Percentiles rank a stretch among this genome's conserved stretches.
Evolutionary conservation across 2,329 filamentous ascomycete genomes (phyloP).

Genomic region (Aspergillus cejpii): DNA sequence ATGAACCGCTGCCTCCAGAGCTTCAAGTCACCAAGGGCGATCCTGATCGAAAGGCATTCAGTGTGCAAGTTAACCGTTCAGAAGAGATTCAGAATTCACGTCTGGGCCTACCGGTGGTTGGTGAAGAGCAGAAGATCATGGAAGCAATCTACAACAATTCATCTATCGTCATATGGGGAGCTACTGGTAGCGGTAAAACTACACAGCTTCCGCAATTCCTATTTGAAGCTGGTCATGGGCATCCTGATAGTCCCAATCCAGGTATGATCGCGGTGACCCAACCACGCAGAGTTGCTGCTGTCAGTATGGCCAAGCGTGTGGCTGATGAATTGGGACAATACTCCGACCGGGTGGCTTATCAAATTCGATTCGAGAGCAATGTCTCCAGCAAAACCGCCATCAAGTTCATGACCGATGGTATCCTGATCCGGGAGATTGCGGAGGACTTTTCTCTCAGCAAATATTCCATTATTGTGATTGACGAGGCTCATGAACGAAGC

Average conservation of each 20-base stretch:
- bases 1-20: constrained; percentile 37
- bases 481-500: constrained; percentile 94
- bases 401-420: constrained; percentile 99
- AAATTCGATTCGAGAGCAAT: constrained; percentile 89
- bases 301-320: constrained; percentile 94
- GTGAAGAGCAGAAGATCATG: constrained; percentile 96
- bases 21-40: constrained; percentile 36
- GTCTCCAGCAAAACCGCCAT: constrained; percentile 73
- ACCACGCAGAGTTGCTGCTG: constrained; percentile 85
- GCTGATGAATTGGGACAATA: constrained; percentile 73
- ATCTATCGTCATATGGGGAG: constrained; percentile 84
- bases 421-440: constrained; percentile 81
- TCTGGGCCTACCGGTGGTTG: constrained; percentile 77
- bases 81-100: constrained; percentile 71
- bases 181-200: constrained; percentile 95
- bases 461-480: constrained; percentile 90
- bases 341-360: constrained; percentile 75
- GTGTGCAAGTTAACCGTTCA: constrained; percentile 62
- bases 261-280: constrained; percentile 95
- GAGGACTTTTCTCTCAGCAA: constrained; percentile 82
- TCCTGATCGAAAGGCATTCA: constrained; percentile 63
- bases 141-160: constrained; percentile 91
- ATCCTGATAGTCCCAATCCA: constrained; percentile 66
- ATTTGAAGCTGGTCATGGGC: constrained; percentile 87
- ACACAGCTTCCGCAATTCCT: constrained; percentile 96